phyloP scores from a whole-genome alignment of 257 asterid genomes.

The Ballota nigra region DNA sequence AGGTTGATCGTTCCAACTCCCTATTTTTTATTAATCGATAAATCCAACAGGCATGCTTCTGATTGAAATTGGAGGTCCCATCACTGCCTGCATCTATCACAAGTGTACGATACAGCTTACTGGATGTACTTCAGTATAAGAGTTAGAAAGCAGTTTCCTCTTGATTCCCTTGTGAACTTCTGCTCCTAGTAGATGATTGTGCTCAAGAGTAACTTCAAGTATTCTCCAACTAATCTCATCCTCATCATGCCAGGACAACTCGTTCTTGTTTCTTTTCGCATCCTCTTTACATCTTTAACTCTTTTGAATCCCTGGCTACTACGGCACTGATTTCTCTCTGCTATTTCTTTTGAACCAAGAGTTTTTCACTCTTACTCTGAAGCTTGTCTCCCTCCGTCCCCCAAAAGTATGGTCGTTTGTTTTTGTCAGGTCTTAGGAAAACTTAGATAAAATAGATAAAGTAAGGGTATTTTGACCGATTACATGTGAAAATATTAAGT shows the following conservation, averaged over 20 bases:
- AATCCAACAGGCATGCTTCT: slow-evolving; percentile 20
- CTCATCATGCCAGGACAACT: slow-evolving; percentile 87
- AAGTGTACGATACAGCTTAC: slow-evolving; percentile 55
- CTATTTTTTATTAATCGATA: no score
- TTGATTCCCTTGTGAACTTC: slow-evolving; percentile 52
- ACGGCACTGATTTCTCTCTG: slow-evolving; percentile 87
- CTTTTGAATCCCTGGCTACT: slow-evolving; percentile 86
- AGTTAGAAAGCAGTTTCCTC: slow-evolving; percentile 42
- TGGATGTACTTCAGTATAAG: slow-evolving; percentile 49
- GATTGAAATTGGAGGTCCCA: slow-evolving; percentile 32
- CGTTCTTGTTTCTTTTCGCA: slow-evolving; percentile 77
- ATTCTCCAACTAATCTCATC: slow-evolving; percentile 76
- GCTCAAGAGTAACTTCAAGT: slow-evolving; percentile 68
- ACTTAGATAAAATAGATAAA: no score
- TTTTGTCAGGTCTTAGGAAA: no score
- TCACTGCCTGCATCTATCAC: slow-evolving; percentile 47
- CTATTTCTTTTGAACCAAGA: slow-evolving; percentile 88
- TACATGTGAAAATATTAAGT: no score
- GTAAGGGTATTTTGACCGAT: no score
- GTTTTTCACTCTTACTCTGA: slow-evolving; percentile 74
- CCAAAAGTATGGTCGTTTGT: no score
- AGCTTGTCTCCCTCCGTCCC: slow-evolving; percentile 69
- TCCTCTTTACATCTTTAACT: slow-evolving; percentile 66
- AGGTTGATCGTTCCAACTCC: no score
- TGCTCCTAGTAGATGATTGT: slow-evolving; percentile 67